Evolutionary conservation across 163 green algal species (phyloP).

Genomic region (Chloromonas sp.): DNA sequence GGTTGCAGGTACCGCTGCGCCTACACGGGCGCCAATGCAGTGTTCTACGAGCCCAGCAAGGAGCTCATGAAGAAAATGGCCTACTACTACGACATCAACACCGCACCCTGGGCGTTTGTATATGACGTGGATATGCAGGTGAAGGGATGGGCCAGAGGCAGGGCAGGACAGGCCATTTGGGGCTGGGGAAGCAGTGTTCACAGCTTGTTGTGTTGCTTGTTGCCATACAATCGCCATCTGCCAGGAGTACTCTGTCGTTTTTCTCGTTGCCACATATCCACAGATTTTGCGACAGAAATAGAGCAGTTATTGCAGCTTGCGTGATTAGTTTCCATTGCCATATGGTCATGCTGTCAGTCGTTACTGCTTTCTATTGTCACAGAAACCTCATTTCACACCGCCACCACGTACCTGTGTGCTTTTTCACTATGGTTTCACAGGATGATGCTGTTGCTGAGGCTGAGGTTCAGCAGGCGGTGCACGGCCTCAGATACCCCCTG

Average conservation of each 20-base stretch:
- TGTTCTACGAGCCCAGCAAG: slow-evolving; percentile 30
- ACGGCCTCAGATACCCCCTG: slow-evolving; percentile 25
- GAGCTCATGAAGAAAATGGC: slow-evolving; percentile 33
- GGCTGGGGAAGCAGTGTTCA: neutral
- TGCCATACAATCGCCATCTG: neutral
- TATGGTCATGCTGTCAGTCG: too few species aligned
- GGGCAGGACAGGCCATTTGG: neutral
- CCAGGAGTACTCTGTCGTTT: too few species aligned
- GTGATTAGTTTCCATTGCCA: too few species aligned
- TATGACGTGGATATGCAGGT: slow-evolving; percentile 7
- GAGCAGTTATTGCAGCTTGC: too few species aligned
- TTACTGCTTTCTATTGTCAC: too few species aligned
- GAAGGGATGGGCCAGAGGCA: neutral
- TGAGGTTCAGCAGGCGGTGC: neutral
- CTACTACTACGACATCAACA: slow-evolving; percentile 13
- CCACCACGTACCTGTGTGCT: too few species aligned
- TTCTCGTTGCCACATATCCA: too few species aligned
- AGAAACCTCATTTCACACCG: too few species aligned
- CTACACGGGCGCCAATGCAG: slow-evolving; percentile 20
- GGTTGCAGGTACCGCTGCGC: slow-evolving; percentile 20
- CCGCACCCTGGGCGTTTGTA: slow-evolving; percentile 11
- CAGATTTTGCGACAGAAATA: neutral
- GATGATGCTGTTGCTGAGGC: neutral
- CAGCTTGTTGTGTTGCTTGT: neutral
- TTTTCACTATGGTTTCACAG: neutral